Evolutionary conservation across 2,329 filamentous ascomycete species (phyloP), one percentile per base, ranked within the genome.

Genomic region (Colletotrichum aenigma): DNA sequence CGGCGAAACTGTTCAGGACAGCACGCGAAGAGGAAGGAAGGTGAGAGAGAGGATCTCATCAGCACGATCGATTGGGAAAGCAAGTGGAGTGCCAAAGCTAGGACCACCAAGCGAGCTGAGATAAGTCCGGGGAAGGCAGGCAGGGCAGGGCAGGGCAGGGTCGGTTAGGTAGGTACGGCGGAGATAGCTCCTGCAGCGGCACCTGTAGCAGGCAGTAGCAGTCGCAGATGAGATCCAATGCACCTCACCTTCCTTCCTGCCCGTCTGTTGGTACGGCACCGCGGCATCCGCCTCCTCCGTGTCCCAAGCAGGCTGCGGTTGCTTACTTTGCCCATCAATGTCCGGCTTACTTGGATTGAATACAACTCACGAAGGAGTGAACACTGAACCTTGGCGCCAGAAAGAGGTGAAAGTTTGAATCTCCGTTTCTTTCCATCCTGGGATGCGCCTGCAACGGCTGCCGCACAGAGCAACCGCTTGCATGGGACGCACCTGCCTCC

Each of bases 401-500:
- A 43, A 38, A 48, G n/a, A 48, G 43, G 3, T 48, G 43, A 48
- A 4, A 21, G 60, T 26, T 38, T 64, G n/a, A 64, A 36, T 21
- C 21, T 26, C 15, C 6, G 32, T 24, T 64, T n/a, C n/a, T 55
- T 43, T 60, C 34, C 52, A 16, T 21, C 55, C 52, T 34, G 34
- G 55, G 32, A 60, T 61, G 66, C 26, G 28, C 67, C 56, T 36
- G 55, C 34, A 70, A 70, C 55, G 56, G 30, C n/a, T 16, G 38
- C 52, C 68, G 58, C 71, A 74, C 71, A 70, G 71, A 55, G 58
- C 72, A 74, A 32, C 60, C 12, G 72, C 28, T 74, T 70, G 67
- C 61, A 66, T 67, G 21, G 43, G 43, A 61, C 68, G 72, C 72
- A 73, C 73, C 18, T 68, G 70, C 73, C 70, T 58, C 26, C 64